phyloP scores from a whole-genome alignment of 2,329 filamentous ascomycete genomes.

The Ilyonectria mors-panacis region DNA sequence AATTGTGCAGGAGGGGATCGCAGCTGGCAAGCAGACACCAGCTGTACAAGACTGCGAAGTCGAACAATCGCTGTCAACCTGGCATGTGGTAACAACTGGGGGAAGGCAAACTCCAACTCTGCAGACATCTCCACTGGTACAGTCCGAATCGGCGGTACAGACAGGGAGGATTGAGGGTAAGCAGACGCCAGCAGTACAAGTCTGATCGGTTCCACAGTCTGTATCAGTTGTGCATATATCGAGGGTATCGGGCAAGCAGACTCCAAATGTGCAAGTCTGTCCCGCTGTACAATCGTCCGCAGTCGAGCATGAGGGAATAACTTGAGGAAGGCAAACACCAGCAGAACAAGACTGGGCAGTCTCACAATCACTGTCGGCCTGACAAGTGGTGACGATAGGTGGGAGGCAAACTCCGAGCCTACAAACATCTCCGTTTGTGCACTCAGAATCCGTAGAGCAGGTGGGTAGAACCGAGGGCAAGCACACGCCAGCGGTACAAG shows the following conservation, averaged over 20 bases:
- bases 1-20: neutral
- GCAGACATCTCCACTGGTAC: neutral
- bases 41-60: no score
- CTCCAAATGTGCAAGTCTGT: constrained; percentile 6
- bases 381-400: neutral
- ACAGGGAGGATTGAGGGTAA: constrained; percentile 1
- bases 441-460: neutral
- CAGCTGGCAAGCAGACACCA: constrained; percentile 7
- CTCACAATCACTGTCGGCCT: neutral
- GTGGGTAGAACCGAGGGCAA: constrained; percentile 1
- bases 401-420: constrained; percentile 19
- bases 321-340: constrained; percentile 9
- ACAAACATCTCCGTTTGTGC: constrained; percentile 10
- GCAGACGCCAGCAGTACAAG: constrained; percentile 12
- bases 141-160: constrained; percentile 6
- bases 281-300: neutral
- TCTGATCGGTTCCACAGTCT: neutral
- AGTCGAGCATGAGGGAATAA: constrained; percentile 1
- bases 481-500: constrained; percentile 3
- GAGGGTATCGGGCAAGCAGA: constrained; percentile 10
- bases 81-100: neutral
- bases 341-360: constrained; percentile 4
- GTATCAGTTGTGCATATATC: no score
- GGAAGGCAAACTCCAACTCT: constrained; percentile 16
- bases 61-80: constrained; percentile 7